Evolutionary conservation across 768 basidiomycete species (phyloP).

Genomic region (Phaffia tasmanica): DNA sequence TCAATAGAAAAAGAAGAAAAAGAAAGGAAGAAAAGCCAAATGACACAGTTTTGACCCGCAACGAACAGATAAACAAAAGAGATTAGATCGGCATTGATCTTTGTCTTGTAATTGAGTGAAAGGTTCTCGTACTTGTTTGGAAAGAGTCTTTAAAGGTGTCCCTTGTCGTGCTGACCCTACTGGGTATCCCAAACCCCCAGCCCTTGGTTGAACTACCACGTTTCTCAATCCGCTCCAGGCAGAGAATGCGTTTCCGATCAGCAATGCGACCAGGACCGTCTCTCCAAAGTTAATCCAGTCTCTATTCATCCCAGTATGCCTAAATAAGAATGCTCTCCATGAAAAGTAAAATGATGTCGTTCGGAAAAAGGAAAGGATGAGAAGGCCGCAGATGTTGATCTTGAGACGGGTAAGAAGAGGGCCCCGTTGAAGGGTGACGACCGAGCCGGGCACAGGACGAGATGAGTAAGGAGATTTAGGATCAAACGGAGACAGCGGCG

Average conservation of each 20-base stretch:
- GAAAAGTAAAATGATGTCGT: constrained; percentile 5
- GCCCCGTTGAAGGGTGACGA: background rate
- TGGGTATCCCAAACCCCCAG: too few species aligned
- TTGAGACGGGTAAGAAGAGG: constrained; percentile 6
- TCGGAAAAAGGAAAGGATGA: background rate
- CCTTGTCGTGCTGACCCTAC: too few species aligned
- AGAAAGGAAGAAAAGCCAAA: background rate
- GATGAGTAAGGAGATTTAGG: constrained; percentile 5
- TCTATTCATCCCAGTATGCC: background rate
- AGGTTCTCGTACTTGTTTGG: too few species aligned
- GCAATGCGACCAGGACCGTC: constrained; percentile 4
- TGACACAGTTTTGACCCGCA: constrained; percentile 1
- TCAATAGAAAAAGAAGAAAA: background rate
- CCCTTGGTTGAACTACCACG: too few species aligned
- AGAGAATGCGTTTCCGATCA: constrained; percentile 7
- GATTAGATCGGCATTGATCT: background rate
- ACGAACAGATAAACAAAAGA: background rate
- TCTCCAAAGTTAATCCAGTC: constrained; percentile 3
- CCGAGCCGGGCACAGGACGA: constrained; percentile 8
- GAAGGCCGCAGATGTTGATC: constrained; percentile 1
- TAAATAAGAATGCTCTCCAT: background rate
- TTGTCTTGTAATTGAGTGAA: background rate
- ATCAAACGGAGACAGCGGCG: constrained; percentile 10
- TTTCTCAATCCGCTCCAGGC: background rate
- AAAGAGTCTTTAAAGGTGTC: too few species aligned